Evolutionary conservation across 805 yeast genomes (phyloP).

Genomic region (Candida suzukii): DNA sequence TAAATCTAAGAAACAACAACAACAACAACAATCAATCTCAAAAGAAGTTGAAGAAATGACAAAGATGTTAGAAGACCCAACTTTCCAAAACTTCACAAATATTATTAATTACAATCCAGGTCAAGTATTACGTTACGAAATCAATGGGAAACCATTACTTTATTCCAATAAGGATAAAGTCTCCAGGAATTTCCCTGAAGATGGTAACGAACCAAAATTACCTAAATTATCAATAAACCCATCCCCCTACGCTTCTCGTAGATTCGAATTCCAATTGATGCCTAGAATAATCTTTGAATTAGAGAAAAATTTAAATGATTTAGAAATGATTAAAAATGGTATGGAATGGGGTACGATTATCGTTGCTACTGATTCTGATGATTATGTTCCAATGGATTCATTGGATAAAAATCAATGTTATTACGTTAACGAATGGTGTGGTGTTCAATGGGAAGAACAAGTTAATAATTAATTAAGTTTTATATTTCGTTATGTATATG

Average conservation of each 20-base stretch:
- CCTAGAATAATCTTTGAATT: slow-evolving; percentile 85
- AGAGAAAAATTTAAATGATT: slow-evolving; percentile 32
- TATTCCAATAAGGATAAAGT: slow-evolving; percentile 59
- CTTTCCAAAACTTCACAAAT: slow-evolving; percentile 72
- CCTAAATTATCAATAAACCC: slow-evolving; percentile 37
- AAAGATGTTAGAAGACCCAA: slow-evolving; percentile 61
- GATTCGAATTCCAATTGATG: slow-evolving; percentile 87
- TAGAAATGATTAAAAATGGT: slow-evolving; percentile 51
- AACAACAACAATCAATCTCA: too few species aligned
- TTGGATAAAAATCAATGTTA: slow-evolving; percentile 66
- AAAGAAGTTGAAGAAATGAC: slow-evolving; percentile 40
- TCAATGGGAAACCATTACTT: slow-evolving; percentile 71
- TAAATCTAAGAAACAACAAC: slow-evolving; percentile 24
- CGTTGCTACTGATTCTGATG: slow-evolving; percentile 54
- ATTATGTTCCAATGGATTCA: slow-evolving; percentile 8
- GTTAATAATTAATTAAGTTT: slow-evolving; percentile 30
- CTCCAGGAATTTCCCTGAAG: slow-evolving; percentile 32
- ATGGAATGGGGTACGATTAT: slow-evolving; percentile 98
- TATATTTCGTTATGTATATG: not conserved
- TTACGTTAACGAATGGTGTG: slow-evolving; percentile 20
- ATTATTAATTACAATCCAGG: slow-evolving; percentile 74
- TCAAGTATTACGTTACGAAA: slow-evolving; percentile 81
- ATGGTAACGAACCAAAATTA: slow-evolving; percentile 3
- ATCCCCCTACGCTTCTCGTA: slow-evolving; percentile 46
- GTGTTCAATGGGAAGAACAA: slow-evolving; percentile 21